Conservation (phyloP, 2,329 filamentous ascomycete species). For the Esteya vermicola region DNA sequence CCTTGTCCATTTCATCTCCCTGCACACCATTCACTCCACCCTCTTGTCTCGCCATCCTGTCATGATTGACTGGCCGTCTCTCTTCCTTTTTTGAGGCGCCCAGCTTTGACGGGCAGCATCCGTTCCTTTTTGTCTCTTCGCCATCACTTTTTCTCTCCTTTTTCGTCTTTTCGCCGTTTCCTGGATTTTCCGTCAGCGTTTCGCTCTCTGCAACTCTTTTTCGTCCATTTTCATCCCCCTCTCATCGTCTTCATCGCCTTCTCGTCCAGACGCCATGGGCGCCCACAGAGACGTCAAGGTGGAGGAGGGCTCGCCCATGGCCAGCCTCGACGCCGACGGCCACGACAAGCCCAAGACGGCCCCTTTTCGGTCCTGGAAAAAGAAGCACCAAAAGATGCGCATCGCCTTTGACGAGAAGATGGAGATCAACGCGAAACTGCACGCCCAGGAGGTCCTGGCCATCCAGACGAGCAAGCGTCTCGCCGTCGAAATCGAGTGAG, state of each 20-base stretch:
- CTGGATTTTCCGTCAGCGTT: too few species aligned
- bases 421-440: constrained; percentile 68
- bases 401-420: constrained; percentile 64
- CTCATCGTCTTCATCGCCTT: background rate
- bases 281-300: constrained; percentile 22
- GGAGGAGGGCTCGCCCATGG: constrained; percentile 20
- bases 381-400: constrained; percentile 92
- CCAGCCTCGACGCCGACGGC: constrained; percentile 18
- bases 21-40: background rate
- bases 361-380: constrained; percentile 60
- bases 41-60: background rate
- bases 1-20: background rate
- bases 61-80: background rate
- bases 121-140: background rate
- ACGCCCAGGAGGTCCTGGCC: constrained; percentile 68
- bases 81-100: background rate
- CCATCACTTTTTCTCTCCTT: too few species aligned
- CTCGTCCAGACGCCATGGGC: constrained; percentile 13
- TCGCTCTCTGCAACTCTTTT: background rate
- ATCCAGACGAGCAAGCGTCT: constrained; percentile 69
- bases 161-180: background rate
- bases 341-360: constrained; percentile 13
- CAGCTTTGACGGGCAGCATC: constrained; percentile 1
- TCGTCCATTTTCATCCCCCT: background rate
- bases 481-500: constrained; percentile 85